Evolutionary conservation across 208 protist species (phyloP).

Genomic region (Acanthamoeba castellanii): DNA sequence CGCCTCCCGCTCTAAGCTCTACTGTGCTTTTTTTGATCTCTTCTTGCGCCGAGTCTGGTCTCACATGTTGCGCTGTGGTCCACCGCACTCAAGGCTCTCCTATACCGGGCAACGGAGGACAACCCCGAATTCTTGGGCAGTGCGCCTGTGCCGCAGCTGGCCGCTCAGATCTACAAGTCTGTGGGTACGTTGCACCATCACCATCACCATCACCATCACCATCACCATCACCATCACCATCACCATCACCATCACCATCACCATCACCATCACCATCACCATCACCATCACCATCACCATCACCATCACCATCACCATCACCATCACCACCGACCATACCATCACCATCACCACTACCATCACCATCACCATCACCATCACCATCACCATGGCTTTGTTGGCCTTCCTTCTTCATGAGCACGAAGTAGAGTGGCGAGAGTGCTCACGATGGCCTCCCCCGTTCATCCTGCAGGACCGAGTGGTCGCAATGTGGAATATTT

Average conservation of each 20-base stretch:
- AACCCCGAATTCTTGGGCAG: conserved; percentile 64
- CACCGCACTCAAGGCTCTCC: neutral
- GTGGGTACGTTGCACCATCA: neutral
- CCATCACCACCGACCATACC: no score
- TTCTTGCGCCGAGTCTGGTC: neutral
- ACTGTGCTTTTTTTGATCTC: neutral
- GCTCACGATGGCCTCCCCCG: neutral
- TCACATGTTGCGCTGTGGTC: neutral
- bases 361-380: neutral
- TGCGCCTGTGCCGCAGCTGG: conserved; percentile 15
- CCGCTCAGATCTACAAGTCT: conserved; percentile 59
- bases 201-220: no score
- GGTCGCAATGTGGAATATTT: neutral
- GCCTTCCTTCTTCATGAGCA: no score
- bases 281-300: no score
- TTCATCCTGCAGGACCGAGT: neutral
- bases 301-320: no score
- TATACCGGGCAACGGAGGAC: conserved; percentile 53
- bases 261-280: no score
- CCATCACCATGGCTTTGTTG: neutral
- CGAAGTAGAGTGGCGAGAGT: neutral
- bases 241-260: no score
- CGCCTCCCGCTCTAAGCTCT: neutral
- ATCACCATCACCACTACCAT: no score
- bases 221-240: neutral